Conservation (phyloP, 2,329 filamentous ascomycete genomes). For the Purpureocillium lavendulum region DNA sequence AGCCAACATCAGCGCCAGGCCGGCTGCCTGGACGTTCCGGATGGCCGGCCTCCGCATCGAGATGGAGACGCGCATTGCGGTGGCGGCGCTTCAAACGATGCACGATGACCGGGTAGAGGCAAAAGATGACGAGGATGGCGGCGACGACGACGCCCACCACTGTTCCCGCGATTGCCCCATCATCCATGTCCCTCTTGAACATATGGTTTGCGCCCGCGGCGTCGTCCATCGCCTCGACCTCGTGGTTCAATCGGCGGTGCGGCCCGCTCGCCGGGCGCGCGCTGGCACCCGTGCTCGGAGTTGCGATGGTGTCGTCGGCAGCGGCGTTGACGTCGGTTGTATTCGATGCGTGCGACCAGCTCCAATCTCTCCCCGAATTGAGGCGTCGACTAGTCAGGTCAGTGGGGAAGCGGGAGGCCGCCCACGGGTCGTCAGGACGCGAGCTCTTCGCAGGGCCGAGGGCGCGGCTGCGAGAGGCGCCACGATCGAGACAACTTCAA, state of each 20-base stretch:
- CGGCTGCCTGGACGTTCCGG: constrained; percentile 9
- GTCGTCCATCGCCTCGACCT: not conserved
- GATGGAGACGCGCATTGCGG: constrained; percentile 9
- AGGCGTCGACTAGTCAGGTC: not conserved
- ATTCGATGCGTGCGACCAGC: too few species aligned
- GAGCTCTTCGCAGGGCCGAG: not conserved
- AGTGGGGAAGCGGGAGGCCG: constrained; percentile 6
- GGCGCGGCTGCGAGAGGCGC: not conserved
- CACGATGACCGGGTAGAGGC: constrained; percentile 30
- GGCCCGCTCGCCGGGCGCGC: not conserved
- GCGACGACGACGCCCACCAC: constrained; percentile 26
- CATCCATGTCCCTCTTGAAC: constrained; percentile 18
- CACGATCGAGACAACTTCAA: not conserved
- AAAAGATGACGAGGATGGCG: constrained; percentile 23
- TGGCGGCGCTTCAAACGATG: constrained; percentile 20
- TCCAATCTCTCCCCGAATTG: too few species aligned
- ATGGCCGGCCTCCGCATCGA: constrained; percentile 22
- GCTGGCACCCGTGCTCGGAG: not conserved
- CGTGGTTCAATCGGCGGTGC: not conserved
- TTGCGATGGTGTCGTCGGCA: not conserved
- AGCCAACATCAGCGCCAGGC: constrained; percentile 8
- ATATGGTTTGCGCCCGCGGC: constrained; percentile 8
- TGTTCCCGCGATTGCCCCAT: constrained; percentile 28
- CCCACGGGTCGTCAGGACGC: constrained; percentile 1
- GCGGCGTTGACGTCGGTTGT: not conserved